Conservation (phyloP, 2,329 filamentous ascomycete genomes). For the Fusarium albosuccineum region DNA sequence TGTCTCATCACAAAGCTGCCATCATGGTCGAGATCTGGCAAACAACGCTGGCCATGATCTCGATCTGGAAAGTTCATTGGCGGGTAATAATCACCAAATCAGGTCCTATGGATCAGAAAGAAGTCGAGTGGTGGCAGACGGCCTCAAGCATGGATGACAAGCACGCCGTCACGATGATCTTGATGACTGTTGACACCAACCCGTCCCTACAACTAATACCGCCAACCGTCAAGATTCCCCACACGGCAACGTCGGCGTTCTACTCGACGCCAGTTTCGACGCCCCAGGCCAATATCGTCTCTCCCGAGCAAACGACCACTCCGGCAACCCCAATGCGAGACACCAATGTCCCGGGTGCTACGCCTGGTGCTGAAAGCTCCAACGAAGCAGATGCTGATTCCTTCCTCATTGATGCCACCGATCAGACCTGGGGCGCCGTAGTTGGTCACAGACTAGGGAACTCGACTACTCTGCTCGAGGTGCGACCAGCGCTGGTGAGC, state of each 20-base stretch:
- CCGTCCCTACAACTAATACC: slow-evolving; percentile 75
- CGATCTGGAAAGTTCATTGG: slow-evolving; percentile 79
- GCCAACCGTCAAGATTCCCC: slow-evolving; percentile 63
- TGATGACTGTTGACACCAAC: slow-evolving; percentile 74
- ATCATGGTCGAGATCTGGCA: slow-evolving; percentile 83
- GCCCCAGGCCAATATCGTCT: slow-evolving; percentile 70
- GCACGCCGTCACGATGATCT: slow-evolving; percentile 66
- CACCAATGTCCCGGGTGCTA: slow-evolving; percentile 57
- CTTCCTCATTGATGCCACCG: slow-evolving; percentile 77
- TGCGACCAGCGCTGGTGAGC: slow-evolving; percentile 70
- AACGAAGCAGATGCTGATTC: slow-evolving; percentile 67
- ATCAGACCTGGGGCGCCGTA: slow-evolving; percentile 82
- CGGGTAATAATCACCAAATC: slow-evolving; percentile 81
- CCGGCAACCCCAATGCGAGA: slow-evolving; percentile 63
- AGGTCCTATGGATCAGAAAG: slow-evolving; percentile 74
- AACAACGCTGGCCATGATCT: slow-evolving; percentile 79
- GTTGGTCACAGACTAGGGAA: slow-evolving; percentile 75
- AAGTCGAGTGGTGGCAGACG: slow-evolving; percentile 71
- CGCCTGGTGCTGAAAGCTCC: slow-evolving; percentile 58
- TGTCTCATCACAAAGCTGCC: slow-evolving; percentile 63
- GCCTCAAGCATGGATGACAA: slow-evolving; percentile 66
- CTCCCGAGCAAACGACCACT: slow-evolving; percentile 69
- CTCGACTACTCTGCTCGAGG: slow-evolving; percentile 66
- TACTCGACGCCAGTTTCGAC: slow-evolving; percentile 77
- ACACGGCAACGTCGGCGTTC: slow-evolving; percentile 58